Conservation (phyloP, 2,329 filamentous ascomycete genomes). For the Paradendryphiella salina region DNA sequence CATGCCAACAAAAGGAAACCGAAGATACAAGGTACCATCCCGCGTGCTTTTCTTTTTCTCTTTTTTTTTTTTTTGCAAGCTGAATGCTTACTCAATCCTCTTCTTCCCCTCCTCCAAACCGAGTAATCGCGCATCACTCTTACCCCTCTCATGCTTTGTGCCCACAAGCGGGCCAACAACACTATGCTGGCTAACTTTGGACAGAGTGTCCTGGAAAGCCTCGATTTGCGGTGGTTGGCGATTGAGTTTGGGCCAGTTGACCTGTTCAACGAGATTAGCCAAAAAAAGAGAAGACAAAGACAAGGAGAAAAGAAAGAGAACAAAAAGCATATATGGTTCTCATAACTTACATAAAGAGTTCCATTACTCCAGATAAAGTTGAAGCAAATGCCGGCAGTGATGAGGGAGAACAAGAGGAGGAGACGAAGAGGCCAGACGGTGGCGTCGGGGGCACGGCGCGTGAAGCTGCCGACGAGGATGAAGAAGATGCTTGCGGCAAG, state of each 20-base stretch:
- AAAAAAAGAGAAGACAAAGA: not conserved
- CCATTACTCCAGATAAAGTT: conserved; percentile 82
- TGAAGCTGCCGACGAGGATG: conserved; percentile 73
- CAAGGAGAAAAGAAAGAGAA: not conserved
- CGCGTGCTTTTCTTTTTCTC: not conserved
- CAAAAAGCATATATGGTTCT: no score
- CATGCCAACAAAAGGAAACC: no score
- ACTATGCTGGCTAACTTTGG: conserved; percentile 78
- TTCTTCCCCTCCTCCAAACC: conserved; percentile 98
- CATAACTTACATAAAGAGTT: conserved; percentile 85
- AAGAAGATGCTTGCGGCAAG: conserved; percentile 85
- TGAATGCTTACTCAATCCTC: conserved; percentile 72
- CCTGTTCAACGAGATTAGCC: conserved; percentile 55
- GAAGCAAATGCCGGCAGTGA: conserved; percentile 69
- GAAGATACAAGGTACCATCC: no score
- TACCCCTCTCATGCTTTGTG: conserved; percentile 72
- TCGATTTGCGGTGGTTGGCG: conserved; percentile 84
- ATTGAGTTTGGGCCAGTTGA: conserved; percentile 98
- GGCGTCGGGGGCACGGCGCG: conserved; percentile 70
- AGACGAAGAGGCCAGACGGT: conserved; percentile 79
- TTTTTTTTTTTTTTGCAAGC: no score
- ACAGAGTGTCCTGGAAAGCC: conserved; percentile 83
- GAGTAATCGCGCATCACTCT: conserved; percentile 78
- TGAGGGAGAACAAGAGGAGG: conserved; percentile 77
- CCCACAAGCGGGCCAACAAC: conserved; percentile 74